Evolutionary conservation across 2,329 filamentous ascomycete species (phyloP), one percentile per base, ranked within the genome.

Genomic region (Alternaria conjuncta): DNA sequence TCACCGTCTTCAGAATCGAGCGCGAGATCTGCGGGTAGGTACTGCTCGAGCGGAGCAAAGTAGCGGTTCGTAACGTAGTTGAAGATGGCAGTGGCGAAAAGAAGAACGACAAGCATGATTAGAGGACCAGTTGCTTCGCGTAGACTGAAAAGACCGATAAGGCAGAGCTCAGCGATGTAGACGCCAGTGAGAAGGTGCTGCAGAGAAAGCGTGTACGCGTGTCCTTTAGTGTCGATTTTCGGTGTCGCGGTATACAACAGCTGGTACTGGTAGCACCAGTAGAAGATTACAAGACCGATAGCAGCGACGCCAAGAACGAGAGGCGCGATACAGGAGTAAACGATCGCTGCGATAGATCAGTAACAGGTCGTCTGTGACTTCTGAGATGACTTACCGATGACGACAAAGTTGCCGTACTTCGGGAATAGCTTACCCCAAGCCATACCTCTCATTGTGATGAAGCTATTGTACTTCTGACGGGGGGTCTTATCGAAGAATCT

Each of bases 261-360:
- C 76, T 97, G 96, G 85, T 98, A 97, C 18, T 92, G 88, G 85
- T 93, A 97, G 51, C 94, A 92, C 56, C 95, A 83, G 78, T 97
- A 96, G 80, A 97, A 94, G 45, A 96, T 83, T 21, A 86, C 88
- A 63, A 97, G 87, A 26, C 93, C 94, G 43, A 92, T 85, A 1
- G 90, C 89, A 1, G 93, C 92, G 73, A 97, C 97, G 6, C 90
- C 88, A 12, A 97, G 85, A 57, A 97, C 90, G 11, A 97, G 83
- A 1, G 94, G 95, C 3, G 94, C 92, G 72, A 97, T 96, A 67
- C 90, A 90, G 2, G 93, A 90, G 76, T 97, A 97, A 30, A 90
- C 91, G 65, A 97, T 90, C 44, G 92, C 92, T 91, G 54, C 65
- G 55, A 28, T 6, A 36, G 4, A 50, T 76, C 13, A 76, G 66